These are phyloP conservation scores for Bruguiera sexangula DNA, from an alignment of 345 rosid species.

Conservation along the genomic window DNA sequence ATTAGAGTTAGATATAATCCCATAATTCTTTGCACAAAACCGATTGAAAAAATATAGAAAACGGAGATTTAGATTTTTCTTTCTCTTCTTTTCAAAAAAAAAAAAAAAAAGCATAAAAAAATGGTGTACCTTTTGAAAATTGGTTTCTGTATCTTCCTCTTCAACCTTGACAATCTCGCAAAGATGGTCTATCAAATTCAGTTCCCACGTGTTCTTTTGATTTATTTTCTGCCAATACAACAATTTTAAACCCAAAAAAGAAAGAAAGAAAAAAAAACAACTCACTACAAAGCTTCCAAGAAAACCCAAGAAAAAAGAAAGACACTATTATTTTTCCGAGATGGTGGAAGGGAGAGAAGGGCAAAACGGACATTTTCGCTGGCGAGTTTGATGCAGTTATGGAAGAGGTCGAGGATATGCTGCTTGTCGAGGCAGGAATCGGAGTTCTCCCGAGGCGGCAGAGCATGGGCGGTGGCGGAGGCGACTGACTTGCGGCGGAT, in stretches of 20 bases:
- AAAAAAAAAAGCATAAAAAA: not conserved
- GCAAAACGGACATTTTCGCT: slow-evolving; percentile 68
- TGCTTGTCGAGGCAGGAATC: slow-evolving; percentile 67
- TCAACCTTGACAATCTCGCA: slow-evolving; percentile 83
- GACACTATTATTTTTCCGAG: not conserved
- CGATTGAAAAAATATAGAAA: no score
- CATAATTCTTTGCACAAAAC: not conserved
- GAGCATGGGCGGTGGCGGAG: slow-evolving; percentile 35
- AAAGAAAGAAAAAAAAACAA: not conserved
- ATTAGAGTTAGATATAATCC: no score
- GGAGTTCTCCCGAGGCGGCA: slow-evolving; percentile 47
- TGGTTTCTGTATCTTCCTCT: slow-evolving; percentile 76
- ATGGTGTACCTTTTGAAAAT: slow-evolving; percentile 76
- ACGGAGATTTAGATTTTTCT: no score
- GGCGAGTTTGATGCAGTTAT: slow-evolving; percentile 90
- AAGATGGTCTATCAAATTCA: slow-evolving; percentile 42
- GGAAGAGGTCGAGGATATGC: slow-evolving; percentile 80
- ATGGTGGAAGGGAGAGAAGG: not conserved
- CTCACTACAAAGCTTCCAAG: not conserved
- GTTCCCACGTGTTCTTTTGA: slow-evolving; percentile 27
- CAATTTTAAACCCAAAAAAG: not conserved
- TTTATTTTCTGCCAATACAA: slow-evolving; percentile 19
- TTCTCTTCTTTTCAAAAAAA: no score
- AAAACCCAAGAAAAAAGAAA: no score
- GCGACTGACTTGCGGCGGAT: no score